Evolutionary conservation across 345 rosid genomes (phyloP), one percentile per base, ranked within the genome.

Genomic region (Salix suchowensis): DNA sequence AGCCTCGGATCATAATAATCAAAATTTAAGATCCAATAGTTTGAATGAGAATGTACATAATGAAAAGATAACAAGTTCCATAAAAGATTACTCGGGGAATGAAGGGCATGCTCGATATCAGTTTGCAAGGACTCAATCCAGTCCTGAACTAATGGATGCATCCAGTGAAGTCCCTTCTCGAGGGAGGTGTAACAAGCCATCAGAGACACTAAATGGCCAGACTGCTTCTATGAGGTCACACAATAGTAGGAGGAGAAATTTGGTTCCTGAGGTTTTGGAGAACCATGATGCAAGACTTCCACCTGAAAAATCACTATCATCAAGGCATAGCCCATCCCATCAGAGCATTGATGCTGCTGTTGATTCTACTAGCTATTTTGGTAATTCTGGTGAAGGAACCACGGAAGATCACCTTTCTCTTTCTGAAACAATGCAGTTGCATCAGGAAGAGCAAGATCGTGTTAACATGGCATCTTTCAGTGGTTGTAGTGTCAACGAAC

Each of bases 1-100:
- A 85, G 68, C 74, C 28, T 74, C 84, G 68, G 90, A 88, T 75
- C 69, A 69, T 68, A 74, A 82, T 74, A 78, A 70, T 68, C 88
- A 86, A 79, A 85, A 39, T 68, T 81, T 76, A 23, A 58, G 14
- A 66, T 30, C 2, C 42, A 24, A 42, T 32, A 60, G 50, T 67
- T 67, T 70, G 46, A 60, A 60, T 46, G 68, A 75, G 62, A 66
- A 34, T 14, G 60, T 32, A 14, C 40, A 67, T 15, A 36, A 26
- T 46, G 76, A 66, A 67, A 32, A 65, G 46, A 48, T 26, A 48
- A 77, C 52, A 46, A 69, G 67, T 74, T 61, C 62, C 10, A 60
- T 67, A 34, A 48, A 74, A 19, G 73, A 70, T 26, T 24, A 46
- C 62, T 39, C 65, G 55, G 36, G 39, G 21, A 74, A 75, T 55